phyloP scores from a whole-genome alignment of 176 grass and related monocot species.

The Guadua angustifolia region DNA sequence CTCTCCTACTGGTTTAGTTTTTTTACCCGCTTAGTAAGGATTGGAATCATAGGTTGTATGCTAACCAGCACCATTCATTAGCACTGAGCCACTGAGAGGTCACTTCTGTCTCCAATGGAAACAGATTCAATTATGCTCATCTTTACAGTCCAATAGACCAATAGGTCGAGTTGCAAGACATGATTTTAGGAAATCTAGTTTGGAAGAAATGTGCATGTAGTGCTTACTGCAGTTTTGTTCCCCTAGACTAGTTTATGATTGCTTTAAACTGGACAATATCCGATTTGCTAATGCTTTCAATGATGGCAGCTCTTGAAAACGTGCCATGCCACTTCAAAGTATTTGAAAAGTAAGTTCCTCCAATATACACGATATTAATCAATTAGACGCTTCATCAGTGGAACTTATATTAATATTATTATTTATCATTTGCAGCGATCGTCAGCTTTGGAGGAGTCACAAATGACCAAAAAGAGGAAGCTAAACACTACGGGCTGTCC shows the following conservation, averaged over 20 bases:
- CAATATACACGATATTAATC: neutral
- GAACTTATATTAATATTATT: neutral
- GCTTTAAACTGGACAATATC: neutral
- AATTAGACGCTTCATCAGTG: neutral
- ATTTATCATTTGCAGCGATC: conserved; percentile 50
- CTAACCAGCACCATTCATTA: no score
- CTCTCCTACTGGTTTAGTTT: neutral
- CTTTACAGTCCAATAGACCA: neutral
- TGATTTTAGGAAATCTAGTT: neutral
- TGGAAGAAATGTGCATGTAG: neutral
- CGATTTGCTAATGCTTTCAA: conserved; percentile 21
- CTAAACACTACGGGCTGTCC: conserved; percentile 55
- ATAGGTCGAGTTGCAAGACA: neutral
- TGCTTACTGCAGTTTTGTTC: neutral
- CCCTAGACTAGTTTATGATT: neutral
- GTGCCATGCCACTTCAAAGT: conserved; percentile 58
- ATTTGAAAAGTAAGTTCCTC: conserved; percentile 79
- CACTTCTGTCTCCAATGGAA: neutral
- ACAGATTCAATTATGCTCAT: neutral
- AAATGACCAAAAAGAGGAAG: conserved; percentile 71
- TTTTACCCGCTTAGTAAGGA: no score
- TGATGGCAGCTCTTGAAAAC: conserved; percentile 77
- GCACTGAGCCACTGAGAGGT: neutral
- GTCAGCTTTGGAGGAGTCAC: conserved; percentile 91
- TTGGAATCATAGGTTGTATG: no score